Base-by-base conservation (phyloP, 208 protist species). In the Leishmania major region DNA sequence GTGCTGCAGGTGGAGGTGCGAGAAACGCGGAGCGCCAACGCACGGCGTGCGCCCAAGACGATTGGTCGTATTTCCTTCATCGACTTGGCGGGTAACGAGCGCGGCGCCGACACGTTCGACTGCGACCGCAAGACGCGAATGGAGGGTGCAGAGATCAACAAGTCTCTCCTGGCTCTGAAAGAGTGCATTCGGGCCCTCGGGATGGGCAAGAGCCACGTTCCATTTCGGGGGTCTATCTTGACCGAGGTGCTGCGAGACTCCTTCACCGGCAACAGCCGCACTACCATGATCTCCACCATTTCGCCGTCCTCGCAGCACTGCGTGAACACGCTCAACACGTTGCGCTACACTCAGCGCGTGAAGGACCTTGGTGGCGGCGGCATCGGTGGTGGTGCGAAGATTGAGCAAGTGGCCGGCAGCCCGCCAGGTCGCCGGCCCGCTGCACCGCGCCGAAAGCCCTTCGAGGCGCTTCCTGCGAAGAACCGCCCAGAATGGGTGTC, bases 91-190 rank as follows among this genome's bases (percentile, higher is more conserved):
- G 99, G 99, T 43, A 99, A 95, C 82, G 99, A 99, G 89, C 91
- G 99, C 57, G 98, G 95, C 43, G 96, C 97, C 17, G 99, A 99
- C 86, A 99, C 98, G 0, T 94, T 90, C 67, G 90, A 99, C 84
- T 97, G 90, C 78, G 97, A 99, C 83, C 90, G 97, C 60, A 96
- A 98, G 75, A 99, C 98, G 22, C 95, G 98, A 71, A 98, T 99
- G 90, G 98, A 99, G 84, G 98, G 98, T 1, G 98, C 99, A n/a
- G 98, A 99, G 78, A 99, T 99, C 89, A 99, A 99, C 90, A 99
- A 99, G 89, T 99, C 95, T 45, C 91, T 99, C 55, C 94, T 99
- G 31, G 99, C 99, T 5, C 91, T 99, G 19, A 99, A 99, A 85
- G 99, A 99, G 86, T 99, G 99, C 89, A 99, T 99, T 74, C 92